Evolutionary conservation across 257 asterid genomes (phyloP).

Genomic region (Solanum ahanhuiri): DNA sequence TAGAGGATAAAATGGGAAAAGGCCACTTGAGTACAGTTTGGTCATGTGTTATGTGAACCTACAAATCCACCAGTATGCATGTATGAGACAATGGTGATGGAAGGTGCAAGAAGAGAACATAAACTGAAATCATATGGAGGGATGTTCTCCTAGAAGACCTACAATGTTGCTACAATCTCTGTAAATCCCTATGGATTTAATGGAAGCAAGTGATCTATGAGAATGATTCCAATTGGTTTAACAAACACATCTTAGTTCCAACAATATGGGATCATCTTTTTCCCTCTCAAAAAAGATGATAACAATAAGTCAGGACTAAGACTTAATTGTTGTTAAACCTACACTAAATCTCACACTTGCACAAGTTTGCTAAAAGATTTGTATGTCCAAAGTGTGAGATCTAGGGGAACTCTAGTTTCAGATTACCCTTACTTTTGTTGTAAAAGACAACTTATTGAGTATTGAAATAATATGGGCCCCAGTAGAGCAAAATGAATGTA

Average conservation of each 20-base stretch:
- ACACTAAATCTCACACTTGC: background rate
- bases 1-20: background rate
- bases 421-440: background rate
- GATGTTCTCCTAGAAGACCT: background rate
- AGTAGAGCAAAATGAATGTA: background rate
- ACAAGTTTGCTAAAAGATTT: background rate
- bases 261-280: background rate
- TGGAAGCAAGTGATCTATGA: background rate
- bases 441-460: background rate
- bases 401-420: background rate
- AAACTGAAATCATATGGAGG: background rate
- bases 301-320: background rate
- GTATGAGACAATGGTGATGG: background rate
- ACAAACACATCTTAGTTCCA: background rate
- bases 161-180: background rate
- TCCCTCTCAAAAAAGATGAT: background rate
- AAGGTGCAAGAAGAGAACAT: background rate
- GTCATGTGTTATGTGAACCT: background rate
- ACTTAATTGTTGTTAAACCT: background rate
- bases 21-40: background rate
- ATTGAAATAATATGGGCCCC: background rate
- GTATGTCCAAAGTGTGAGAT: background rate
- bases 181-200: background rate
- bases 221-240: background rate
- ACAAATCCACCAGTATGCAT: background rate